These are phyloP conservation scores for Laguncularia racemosa DNA, from an alignment of 345 rosid genomes.

Conservation along the genomic window DNA sequence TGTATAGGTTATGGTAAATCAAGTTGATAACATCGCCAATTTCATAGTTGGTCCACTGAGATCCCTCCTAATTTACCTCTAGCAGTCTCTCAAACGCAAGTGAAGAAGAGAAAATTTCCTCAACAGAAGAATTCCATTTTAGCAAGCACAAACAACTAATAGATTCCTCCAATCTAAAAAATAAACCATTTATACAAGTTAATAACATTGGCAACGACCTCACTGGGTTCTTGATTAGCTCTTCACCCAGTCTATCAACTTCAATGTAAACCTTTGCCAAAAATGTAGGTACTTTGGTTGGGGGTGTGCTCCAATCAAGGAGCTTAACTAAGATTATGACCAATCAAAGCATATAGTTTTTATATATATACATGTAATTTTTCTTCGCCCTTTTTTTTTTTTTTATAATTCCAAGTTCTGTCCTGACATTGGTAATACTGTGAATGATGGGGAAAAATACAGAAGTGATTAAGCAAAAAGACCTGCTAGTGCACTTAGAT, in stretches of 20 bases:
- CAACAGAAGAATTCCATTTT: constrained; percentile 50
- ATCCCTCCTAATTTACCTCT: constrained; percentile 50
- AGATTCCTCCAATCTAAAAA: constrained; percentile 60
- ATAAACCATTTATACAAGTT: constrained; percentile 36
- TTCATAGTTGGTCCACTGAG: constrained; percentile 74
- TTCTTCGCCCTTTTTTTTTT: no score
- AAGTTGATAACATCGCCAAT: constrained; percentile 56
- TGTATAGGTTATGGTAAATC: constrained; percentile 56
- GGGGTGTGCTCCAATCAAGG: no score
- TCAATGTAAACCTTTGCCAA: constrained; percentile 83
- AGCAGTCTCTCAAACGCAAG: constrained; percentile 58
- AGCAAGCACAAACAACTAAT: constrained; percentile 52
- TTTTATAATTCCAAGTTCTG: no score
- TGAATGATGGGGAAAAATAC: no score
- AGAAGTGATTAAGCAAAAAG: no score
- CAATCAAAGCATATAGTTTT: no score
- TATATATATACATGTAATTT: no score
- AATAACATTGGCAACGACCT: constrained; percentile 47
- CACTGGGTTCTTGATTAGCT: constrained; percentile 57
- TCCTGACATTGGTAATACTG: no score
- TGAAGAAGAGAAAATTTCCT: constrained; percentile 53
- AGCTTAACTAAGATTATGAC: no score
- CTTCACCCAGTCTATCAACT: constrained; percentile 63
- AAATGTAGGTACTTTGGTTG: no score
- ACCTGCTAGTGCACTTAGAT: no score